These are phyloP conservation scores for Sporodiniella umbellata DNA, from an alignment of 371 early-diverging fungal species.

Conservation along the genomic window DNA sequence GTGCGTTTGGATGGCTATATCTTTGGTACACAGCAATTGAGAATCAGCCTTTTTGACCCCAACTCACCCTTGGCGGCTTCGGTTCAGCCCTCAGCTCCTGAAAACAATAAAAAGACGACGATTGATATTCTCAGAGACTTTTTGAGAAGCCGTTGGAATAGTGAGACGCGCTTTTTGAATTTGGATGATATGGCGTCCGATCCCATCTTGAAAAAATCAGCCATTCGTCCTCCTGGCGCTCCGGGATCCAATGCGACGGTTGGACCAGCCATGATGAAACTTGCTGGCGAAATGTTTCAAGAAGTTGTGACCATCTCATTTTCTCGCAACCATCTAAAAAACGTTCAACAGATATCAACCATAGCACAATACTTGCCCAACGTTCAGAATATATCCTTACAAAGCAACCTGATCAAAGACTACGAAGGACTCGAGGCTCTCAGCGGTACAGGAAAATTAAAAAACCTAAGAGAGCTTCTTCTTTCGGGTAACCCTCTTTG, in stretches of 20 bases:
- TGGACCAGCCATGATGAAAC: constrained; percentile 63
- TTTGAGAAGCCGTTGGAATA: constrained; percentile 47
- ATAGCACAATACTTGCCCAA: constrained; percentile 50
- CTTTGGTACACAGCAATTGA: constrained; percentile 32
- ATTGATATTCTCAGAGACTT: constrained; percentile 44
- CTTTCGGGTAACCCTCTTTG: constrained; percentile 53
- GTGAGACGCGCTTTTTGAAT: constrained; percentile 41
- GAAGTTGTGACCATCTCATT: constrained; percentile 54
- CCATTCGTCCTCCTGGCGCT: constrained; percentile 43
- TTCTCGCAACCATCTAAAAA: constrained; percentile 42
- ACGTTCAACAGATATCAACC: constrained; percentile 51
- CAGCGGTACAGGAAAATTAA: constrained; percentile 48
- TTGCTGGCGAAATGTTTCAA: constrained; percentile 58
- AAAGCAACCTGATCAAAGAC: constrained; percentile 47
- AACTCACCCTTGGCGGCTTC: constrained; percentile 10
- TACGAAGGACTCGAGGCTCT: constrained; percentile 49
- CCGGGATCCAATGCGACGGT: constrained; percentile 41
- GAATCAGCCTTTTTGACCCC: constrained; percentile 20
- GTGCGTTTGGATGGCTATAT: constrained; percentile 45
- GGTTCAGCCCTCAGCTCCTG: background rate
- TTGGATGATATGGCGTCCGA: constrained; percentile 51
- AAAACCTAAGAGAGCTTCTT: constrained; percentile 47
- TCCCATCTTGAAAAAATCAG: constrained; percentile 43
- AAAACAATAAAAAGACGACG: constrained; percentile 22
- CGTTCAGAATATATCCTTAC: constrained; percentile 53